Evolutionary conservation across 2,329 filamentous ascomycete species (phyloP).

Genomic region (Beauveria rudraprayagi): DNA sequence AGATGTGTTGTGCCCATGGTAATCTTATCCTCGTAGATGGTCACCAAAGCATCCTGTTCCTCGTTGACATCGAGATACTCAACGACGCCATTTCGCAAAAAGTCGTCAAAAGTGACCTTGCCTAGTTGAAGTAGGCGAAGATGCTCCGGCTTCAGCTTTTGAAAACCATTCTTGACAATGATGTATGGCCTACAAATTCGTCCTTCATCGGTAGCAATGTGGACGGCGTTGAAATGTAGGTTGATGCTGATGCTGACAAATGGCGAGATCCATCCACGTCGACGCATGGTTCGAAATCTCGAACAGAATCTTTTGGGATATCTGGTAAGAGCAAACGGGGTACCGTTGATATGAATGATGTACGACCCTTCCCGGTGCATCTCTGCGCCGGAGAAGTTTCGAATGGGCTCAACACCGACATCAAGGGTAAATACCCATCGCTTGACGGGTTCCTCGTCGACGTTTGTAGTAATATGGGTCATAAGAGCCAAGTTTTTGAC

Average conservation of each 20-base stretch:
- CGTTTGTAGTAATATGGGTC: slow-evolving; percentile 98
- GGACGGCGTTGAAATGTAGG: slow-evolving; percentile 80
- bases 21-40: slow-evolving; percentile 80
- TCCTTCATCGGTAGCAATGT: slow-evolving; percentile 95
- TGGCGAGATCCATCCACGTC: slow-evolving; percentile 86
- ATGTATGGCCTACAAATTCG: slow-evolving; percentile 94
- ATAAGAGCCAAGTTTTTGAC: slow-evolving; percentile 97
- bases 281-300: slow-evolving; percentile 76
- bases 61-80: slow-evolving; percentile 98
- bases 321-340: slow-evolving; percentile 78
- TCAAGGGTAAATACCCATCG: slow-evolving; percentile 82
- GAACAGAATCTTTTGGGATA: slow-evolving; percentile 80
- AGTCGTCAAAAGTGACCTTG: slow-evolving; percentile 86
- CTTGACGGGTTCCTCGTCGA: slow-evolving; percentile 84
- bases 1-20: slow-evolving; percentile 80
- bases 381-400: slow-evolving; percentile 65
- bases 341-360: slow-evolving; percentile 92
- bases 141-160: slow-evolving; percentile 71
- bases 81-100: slow-evolving; percentile 78
- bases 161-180: slow-evolving; percentile 80
- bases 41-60: slow-evolving; percentile 92
- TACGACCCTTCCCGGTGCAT: slow-evolving; percentile 80
- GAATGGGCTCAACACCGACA: slow-evolving; percentile 70
- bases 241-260: slow-evolving; percentile 98
- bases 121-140: slow-evolving; percentile 75